Conservation (phyloP, 148 eudicot species). For the Rhododendron henanense region DNA sequence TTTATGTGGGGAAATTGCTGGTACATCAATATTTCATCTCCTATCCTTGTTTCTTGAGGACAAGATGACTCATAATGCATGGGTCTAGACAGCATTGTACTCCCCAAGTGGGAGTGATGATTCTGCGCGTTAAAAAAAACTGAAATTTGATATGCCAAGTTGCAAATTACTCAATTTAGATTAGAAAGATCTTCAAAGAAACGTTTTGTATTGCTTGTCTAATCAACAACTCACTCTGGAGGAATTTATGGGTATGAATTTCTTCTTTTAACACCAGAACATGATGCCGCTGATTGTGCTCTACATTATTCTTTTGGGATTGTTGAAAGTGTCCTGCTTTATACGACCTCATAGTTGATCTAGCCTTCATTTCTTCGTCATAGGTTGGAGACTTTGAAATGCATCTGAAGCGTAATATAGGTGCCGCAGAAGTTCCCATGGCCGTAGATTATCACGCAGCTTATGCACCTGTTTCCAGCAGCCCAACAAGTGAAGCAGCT, state of each 20-base stretch:
- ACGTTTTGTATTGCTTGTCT: not conserved
- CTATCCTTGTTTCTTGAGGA: not conserved
- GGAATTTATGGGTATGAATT: not conserved
- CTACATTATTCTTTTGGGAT: not conserved
- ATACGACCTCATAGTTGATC: conserved; percentile 2
- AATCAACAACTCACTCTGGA: not conserved
- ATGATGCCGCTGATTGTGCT: not conserved
- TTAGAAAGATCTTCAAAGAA: not conserved
- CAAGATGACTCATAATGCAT: not conserved
- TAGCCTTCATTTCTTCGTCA: conserved; percentile 5
- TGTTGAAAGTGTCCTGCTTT: not conserved
- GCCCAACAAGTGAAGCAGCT: conserved; percentile 49
- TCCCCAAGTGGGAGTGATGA: not conserved
- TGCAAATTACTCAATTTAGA: not conserved
- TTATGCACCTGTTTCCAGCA: conserved; percentile 53
- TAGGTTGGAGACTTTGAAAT: conserved; percentile 89
- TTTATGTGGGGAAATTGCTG: not conserved
- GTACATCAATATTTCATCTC: not conserved
- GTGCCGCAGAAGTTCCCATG: conserved; percentile 37
- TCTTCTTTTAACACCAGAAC: conserved; percentile 1
- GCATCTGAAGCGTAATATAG: conserved; percentile 81
- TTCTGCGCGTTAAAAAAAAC: not conserved
- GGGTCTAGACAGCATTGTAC: not conserved
- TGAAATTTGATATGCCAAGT: not conserved
- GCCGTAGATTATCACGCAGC: conserved; percentile 34